Base-by-base conservation (phyloP, 1,284 basidiomycete species). In the Fomitopsis betulina region DNA sequence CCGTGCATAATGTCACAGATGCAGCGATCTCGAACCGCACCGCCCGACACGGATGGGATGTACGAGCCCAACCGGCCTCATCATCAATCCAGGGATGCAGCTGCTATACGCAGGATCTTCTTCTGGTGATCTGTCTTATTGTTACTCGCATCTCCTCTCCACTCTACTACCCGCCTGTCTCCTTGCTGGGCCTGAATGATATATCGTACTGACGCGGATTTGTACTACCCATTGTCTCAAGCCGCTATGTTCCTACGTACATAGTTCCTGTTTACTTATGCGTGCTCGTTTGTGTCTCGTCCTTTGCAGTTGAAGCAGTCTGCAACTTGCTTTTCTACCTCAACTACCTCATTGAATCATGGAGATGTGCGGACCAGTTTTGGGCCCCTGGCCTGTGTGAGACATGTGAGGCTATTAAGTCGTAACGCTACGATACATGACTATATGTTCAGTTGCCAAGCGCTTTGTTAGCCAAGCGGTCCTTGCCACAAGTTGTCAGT, bases 11-110 rank as follows among this genome's bases (percentile, higher is more conserved):
- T 56, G 38, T 60, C 54, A n/a, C 62, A 86, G 84, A 80, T 83
- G 79, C 83, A 84, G 72, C 77, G 80, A 58, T 79, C 82, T 30
- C 75, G 86, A 59, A 82, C 86, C 37, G 60, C 65, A 5, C 58
- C 62, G 5, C 64, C 67, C 2, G 68, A 71, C 38, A 35, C 65
- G 4, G 68, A 69, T 4, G 57, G 54, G 19, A 54, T 37, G 38
- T 65, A 68, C 17, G 67, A 72, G 10, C 47, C 60, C 30, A 66
- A 69, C 30, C 68, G 71, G 25, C 62, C 64, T 25, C 61, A 65
- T 53, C 61, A 65, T 51, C 67, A 61, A 30, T 43, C 58, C n/a
- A 62, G 65, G 55, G 67, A 69, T 50, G 62, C 67, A 21, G 62
- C 65, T 17, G 61, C 67, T 53, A 61, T 70, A 53, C 65, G 64